Percentiles rank a stretch among this genome's conserved stretches.
These are phyloP conservation scores for Salix suchowensis DNA, from an alignment of 345 rosid genomes.

Conservation along the genomic window DNA sequence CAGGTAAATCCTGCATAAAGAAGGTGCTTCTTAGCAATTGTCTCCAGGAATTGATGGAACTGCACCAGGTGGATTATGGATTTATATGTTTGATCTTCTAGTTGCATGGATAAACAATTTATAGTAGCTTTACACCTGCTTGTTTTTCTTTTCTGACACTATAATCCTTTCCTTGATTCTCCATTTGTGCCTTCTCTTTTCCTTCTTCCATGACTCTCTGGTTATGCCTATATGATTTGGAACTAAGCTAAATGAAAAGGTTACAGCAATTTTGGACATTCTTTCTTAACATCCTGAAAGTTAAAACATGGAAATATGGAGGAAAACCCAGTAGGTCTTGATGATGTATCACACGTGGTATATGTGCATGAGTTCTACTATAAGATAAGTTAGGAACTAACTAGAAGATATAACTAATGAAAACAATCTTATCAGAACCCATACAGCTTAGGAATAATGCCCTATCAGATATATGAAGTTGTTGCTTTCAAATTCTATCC, in stretches of 20 bases:
- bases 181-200: neutral
- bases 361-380: neutral
- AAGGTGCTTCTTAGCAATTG: conserved; percentile 94
- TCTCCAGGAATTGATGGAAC: conserved; percentile 98
- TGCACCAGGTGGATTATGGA: conserved; percentile 71
- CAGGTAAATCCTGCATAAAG: conserved; percentile 97
- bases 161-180: neutral
- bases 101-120: neutral
- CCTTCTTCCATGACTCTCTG: neutral
- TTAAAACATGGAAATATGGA: neutral
- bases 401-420: neutral
- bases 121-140: neutral
- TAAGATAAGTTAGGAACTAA: neutral
- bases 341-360: too few species aligned
- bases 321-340: neutral
- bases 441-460: neutral
- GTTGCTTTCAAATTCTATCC: neutral
- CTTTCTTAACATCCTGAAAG: neutral
- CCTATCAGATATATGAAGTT: neutral
- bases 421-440: neutral
- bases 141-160: neutral
- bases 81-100: conserved; percentile 1
- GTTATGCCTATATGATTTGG: neutral
- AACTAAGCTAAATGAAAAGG: neutral
- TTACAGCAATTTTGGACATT: neutral